Evolutionary conservation across 345 rosid species (phyloP).

Genomic region (Lagerstroemia speciosa): DNA sequence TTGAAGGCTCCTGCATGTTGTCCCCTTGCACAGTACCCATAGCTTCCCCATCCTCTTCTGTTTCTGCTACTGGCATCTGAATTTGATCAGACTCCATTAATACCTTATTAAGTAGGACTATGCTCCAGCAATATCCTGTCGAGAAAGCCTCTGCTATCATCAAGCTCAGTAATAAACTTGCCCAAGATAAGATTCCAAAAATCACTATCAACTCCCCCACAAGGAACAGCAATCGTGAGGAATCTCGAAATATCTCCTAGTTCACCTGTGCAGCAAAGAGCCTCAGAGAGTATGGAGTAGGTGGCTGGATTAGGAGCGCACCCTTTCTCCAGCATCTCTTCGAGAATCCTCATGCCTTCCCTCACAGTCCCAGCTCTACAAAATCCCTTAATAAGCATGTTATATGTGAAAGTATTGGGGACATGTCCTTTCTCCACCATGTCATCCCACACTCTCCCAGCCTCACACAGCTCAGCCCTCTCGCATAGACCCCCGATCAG

Average conservation of each 20-base stretch:
- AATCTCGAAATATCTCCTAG: conserved; percentile 44
- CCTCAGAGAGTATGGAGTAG: conserved; percentile 42
- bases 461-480: conserved; percentile 57
- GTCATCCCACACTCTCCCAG: conserved; percentile 72
- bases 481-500: conserved; percentile 80
- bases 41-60: no score
- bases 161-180: no score
- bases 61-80: no score
- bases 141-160: no score
- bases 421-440: conserved; percentile 72
- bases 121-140: no score
- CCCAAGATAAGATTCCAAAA: no score
- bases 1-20: no score
- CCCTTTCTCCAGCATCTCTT: conserved; percentile 72
- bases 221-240: conserved; percentile 11
- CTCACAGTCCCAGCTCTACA: conserved; percentile 50
- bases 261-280: conserved; percentile 29
- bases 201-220: no score
- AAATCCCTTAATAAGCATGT: conserved; percentile 63
- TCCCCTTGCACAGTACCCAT: no score
- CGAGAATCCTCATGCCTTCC: conserved; percentile 57
- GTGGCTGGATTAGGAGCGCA: conserved; percentile 53
- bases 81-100: no score
- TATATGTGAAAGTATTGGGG: conserved; percentile 72
- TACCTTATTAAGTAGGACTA: no score